These are phyloP conservation scores for Cordyceps tenuipes DNA, from an alignment of 2,329 filamentous ascomycete genomes.

Conservation along the genomic window DNA sequence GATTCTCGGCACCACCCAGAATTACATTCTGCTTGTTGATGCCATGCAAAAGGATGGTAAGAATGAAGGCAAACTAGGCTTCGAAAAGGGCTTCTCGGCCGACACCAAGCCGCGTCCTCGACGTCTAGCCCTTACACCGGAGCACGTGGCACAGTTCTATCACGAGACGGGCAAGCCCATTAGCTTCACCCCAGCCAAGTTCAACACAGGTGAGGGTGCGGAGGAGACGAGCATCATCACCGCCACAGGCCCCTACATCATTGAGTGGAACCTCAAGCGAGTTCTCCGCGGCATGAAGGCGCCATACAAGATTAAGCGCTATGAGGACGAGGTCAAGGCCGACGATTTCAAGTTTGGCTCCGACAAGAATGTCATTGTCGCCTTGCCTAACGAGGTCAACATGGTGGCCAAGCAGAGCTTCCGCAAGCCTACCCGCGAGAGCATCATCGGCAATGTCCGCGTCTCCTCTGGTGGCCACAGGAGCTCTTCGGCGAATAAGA, in stretches of 20 bases:
- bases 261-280: conserved; percentile 94
- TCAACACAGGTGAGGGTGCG: conserved; percentile 77
- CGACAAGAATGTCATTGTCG: conserved; percentile 97
- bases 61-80: conserved; percentile 96
- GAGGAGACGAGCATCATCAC: conserved; percentile 93
- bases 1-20: conserved; percentile 89
- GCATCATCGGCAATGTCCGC: conserved; percentile 61
- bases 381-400: conserved; percentile 92
- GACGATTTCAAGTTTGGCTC: conserved; percentile 97
- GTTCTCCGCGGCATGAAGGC: conserved; percentile 72
- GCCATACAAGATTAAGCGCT: conserved; percentile 94
- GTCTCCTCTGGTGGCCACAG: conserved; percentile 39
- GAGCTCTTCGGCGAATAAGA: conserved; percentile 41
- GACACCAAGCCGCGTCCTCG: conserved; percentile 90
- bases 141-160: conserved; percentile 94
- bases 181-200: conserved; percentile 82
- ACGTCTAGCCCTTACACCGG: conserved; percentile 78
- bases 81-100: conserved; percentile 86
- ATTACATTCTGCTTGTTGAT: conserved; percentile 90
- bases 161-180: conserved; percentile 87
- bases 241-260: conserved; percentile 90
- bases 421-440: conserved; percentile 84
- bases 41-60: conserved; percentile 85
- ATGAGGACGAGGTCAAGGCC: conserved; percentile 89
- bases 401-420: conserved; percentile 87